Percentiles rank a stretch among this genome's conserved stretches.
These are phyloP conservation scores for Ophiocordyceps camponoti-saundersi DNA, from an alignment of 2,329 filamentous ascomycete species.

Conservation along the genomic window DNA sequence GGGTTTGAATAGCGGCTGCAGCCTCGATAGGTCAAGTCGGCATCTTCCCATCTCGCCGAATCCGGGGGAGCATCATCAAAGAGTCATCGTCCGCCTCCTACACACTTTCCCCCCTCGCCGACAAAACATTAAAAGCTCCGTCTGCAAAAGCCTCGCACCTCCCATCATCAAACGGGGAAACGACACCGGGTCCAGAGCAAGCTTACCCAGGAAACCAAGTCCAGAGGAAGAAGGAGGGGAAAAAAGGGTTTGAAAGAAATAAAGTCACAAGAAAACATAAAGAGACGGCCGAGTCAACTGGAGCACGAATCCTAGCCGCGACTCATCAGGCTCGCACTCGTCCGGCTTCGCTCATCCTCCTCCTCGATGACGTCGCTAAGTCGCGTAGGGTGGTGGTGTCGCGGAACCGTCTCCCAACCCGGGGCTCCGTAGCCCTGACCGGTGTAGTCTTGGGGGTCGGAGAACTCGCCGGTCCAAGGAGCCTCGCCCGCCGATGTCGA, in stretches of 20 bases:
- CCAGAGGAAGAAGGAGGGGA: no score
- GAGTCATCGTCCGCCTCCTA: no score
- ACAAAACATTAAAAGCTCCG: neutral
- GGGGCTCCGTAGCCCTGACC: slow-evolving; percentile 49
- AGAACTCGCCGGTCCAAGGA: slow-evolving; percentile 26
- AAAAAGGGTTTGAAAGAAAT: neutral
- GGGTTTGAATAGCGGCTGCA: no score
- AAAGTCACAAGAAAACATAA: neutral
- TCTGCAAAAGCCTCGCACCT: neutral
- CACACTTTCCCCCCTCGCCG: no score
- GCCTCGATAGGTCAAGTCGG: no score
- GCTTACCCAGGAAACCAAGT: no score
- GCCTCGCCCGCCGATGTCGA: slow-evolving; percentile 11
- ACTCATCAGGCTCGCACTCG: slow-evolving; percentile 49
- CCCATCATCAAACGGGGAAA: no score
- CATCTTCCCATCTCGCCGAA: no score
- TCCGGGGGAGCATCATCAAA: no score
- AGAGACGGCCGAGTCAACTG: neutral
- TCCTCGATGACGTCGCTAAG: slow-evolving; percentile 80
- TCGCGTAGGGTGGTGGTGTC: slow-evolving; percentile 75
- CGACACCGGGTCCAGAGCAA: neutral
- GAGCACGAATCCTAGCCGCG: slow-evolving; percentile 17
- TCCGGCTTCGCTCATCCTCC: slow-evolving; percentile 65
- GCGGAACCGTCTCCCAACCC: slow-evolving; percentile 60
- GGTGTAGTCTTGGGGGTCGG: slow-evolving; percentile 40